phyloP scores from a whole-genome alignment of 2,329 filamentous ascomycete genomes.

The Diaporthe vexans region DNA sequence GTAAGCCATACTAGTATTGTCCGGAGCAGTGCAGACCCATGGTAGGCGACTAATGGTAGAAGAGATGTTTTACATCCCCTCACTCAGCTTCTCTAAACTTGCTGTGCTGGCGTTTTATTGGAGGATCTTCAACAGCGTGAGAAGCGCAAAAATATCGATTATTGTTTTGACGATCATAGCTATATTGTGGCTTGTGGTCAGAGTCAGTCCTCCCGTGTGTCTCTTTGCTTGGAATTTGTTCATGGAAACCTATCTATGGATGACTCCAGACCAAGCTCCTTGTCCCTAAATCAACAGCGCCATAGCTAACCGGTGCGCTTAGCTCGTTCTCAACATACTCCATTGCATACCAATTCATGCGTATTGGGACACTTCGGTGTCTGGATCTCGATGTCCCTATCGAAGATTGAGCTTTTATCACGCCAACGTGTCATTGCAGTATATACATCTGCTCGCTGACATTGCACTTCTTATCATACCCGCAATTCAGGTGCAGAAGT shows the following conservation, averaged over 20 bases:
- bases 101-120: conserved; percentile 16
- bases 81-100: conserved; percentile 18
- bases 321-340: conserved; percentile 13
- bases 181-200: not conserved
- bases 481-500: conserved; percentile 17
- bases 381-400: not conserved
- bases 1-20: too few species aligned
- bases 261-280: not conserved
- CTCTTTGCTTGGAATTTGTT: not conserved
- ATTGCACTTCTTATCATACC: conserved; percentile 23
- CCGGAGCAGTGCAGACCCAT: not conserved
- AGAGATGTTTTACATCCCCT: conserved; percentile 20
- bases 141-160: conserved; percentile 1
- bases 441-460: conserved; percentile 1
- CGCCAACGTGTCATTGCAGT: conserved; percentile 8
- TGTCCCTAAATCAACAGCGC: not conserved
- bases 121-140: conserved; percentile 22
- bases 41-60: not conserved
- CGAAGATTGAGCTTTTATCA: not conserved
- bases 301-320: not conserved
- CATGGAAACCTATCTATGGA: not conserved
- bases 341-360: conserved; percentile 24
- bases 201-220: not conserved
- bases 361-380: conserved; percentile 1
- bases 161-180: not conserved